A percentile compares a stretch with the other conserved stretches of the same genome.
These are phyloP conservation scores for Salix koriyanagi DNA, from an alignment of 345 rosid species.

Conservation along the genomic window DNA sequence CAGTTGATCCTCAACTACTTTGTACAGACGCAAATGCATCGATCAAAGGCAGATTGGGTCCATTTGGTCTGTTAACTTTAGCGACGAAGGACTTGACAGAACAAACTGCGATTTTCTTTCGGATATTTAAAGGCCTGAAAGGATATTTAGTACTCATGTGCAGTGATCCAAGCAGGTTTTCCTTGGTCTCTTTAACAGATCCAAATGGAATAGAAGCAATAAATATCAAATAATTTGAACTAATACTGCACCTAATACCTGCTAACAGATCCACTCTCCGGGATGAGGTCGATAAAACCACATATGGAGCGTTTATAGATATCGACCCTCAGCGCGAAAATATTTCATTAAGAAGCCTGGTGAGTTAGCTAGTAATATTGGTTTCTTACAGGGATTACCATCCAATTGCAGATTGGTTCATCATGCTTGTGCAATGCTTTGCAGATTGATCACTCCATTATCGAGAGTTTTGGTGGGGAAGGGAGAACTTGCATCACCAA, in stretches of 20 bases:
- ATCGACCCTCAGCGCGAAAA: slow-evolving; percentile 38
- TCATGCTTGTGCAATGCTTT: neutral
- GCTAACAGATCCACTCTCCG: slow-evolving; percentile 46
- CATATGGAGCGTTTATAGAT: slow-evolving; percentile 51
- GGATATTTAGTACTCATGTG: slow-evolving; percentile 49
- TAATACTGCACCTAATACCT: neutral
- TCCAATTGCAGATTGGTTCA: too few relatives aligned
- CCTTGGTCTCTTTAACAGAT: neutral
- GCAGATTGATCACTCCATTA: slow-evolving; percentile 39
- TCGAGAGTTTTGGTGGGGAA: slow-evolving; percentile 33
- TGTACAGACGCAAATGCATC: slow-evolving; percentile 33
- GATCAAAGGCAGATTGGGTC: slow-evolving; percentile 41
- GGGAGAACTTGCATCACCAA: slow-evolving; percentile 32
- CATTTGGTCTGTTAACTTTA: slow-evolving; percentile 58
- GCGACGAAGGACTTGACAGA: slow-evolving; percentile 53
- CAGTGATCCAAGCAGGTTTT: slow-evolving; percentile 52
- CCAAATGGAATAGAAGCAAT: neutral
- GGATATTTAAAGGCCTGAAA: slow-evolving; percentile 36
- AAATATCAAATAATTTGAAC: neutral
- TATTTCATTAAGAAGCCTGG: slow-evolving; percentile 40
- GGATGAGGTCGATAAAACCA: slow-evolving; percentile 35
- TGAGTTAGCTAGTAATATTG: slow-evolving; percentile 1
- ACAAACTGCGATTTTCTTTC: slow-evolving; percentile 58
- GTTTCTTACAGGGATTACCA: too few relatives aligned
- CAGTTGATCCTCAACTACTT: slow-evolving; percentile 37